Evolutionary conservation across 1,284 basidiomycete species (phyloP), one percentile per base, ranked within the genome.

Genomic region (Irpex rosettiformis): DNA sequence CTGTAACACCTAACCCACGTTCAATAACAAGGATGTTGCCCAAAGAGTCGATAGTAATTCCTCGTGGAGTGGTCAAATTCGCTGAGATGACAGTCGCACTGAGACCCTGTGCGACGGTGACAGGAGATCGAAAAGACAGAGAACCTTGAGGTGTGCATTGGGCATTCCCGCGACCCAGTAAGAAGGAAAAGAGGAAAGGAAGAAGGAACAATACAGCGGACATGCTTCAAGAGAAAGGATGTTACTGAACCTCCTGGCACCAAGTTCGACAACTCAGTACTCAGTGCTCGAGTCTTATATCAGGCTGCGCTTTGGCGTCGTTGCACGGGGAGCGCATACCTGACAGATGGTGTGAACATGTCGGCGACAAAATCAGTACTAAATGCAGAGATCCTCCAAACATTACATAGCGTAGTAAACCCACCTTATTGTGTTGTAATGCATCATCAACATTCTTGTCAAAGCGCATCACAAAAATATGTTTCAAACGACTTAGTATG

Each of bases 21-120:
- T 79, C 75, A 27, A 78, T 70, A 13, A 77, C 75, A 10, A 78
- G 73, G n/a, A 78, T 64, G 59, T 77, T 77, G 16, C 69, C 65
- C 24, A 61, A 51, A 1, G 58, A 56, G 51, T 79, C 77, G 52
- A 77, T 69, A 6, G 70, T 63, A 47, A 78, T 74, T 1, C 75
- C 75, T 3, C 76, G 68, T 13, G 77, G 77, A 1, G 66, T 63
- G 1, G 74, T 74, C 8, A 78, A 67, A 58, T 75, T 75, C 3
- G 72, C 73, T 60, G 74, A 76, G 21, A 76, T 55, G 13, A 75
- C 71, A 8, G 62, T 63, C 16, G 74, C 70, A 8, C 63, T 57
- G 56, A 75, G 68, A 5, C 74, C 75, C 2, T 67, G 51, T 1
- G 71, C 70, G 16, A 66, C 70, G 4, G 68, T 77, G 6, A 74